Evolutionary conservation across 2,329 filamentous ascomycete species (phyloP), one percentile per base, ranked within the genome.

Genomic region (Emergomyces orientalis): DNA sequence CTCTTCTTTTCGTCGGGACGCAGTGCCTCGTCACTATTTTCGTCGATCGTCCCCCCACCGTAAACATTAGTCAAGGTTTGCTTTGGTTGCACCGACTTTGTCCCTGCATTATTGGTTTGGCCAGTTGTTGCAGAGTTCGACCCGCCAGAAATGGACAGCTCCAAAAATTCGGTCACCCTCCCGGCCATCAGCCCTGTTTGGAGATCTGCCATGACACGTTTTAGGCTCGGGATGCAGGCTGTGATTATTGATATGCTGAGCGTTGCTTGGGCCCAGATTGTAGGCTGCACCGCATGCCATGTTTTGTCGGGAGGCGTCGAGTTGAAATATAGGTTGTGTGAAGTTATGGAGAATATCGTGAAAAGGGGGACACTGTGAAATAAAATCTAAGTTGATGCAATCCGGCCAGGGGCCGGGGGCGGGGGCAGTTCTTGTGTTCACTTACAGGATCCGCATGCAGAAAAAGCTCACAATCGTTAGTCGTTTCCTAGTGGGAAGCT

Each of bases 181-280:
- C 67, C 66, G 8, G 64, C 64, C 62, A 68, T 70, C 32, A 71
- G 63, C 4, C 69, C 69, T 4, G 69, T 67, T 30, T 64, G 65
- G 56, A 68, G 65, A 57, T 68, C 67, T 51, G 67, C 65, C 17
- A 71, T 64, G 54, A 70, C 67, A 9, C 65, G 68, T 54, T 64
- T 65, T 19, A 67, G 57, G 27, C 64, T 63, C 8, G 70, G 70
- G 34, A 71, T 68, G 57, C 69, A 71, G 14, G 70, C 64, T 1
- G 70, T 68, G 41, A 71, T 64, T 63, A 71, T 67, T 22, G 67
- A 68, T n/a, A 66, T 51, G 59, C 65, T 65, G 27, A 71, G 47
- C 19, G 65, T 63, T 41, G 65, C 65, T 32, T 66, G 64, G 3
- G 63, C 63, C 65, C 67, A 71, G 34, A 70, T 66, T n/a, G 65